Evolutionary conservation across 371 early-diverging fungal species (phyloP).

Genomic region (Sporodiniella umbellata): DNA sequence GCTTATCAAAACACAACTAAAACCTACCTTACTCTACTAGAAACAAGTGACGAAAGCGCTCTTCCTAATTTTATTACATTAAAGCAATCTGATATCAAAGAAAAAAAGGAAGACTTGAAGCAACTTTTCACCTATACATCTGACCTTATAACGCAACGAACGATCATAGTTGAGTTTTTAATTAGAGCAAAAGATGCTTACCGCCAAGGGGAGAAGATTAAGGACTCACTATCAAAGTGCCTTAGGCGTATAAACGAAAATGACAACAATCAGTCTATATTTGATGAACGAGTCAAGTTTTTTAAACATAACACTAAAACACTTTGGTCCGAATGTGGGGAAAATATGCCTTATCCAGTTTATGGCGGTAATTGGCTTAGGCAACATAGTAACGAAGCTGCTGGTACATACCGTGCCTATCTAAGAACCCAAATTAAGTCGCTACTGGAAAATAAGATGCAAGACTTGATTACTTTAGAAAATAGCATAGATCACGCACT

Average conservation of each 20-base stretch:
- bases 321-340: constrained; percentile 33
- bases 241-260: constrained; percentile 35
- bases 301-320: constrained; percentile 27
- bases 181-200: constrained; percentile 39
- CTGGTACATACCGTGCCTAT: constrained; percentile 18
- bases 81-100: constrained; percentile 28
- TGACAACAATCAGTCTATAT: constrained; percentile 3
- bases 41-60: neutral
- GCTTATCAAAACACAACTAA: constrained; percentile 6
- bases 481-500: constrained; percentile 22
- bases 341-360: constrained; percentile 27
- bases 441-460: constrained; percentile 28
- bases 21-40: neutral
- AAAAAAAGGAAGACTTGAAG: constrained; percentile 26
- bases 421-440: constrained; percentile 23
- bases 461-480: constrained; percentile 17
- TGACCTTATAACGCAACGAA: constrained; percentile 36
- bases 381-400: neutral
- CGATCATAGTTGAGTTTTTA: constrained; percentile 35
- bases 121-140: constrained; percentile 25
- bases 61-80: constrained; percentile 18
- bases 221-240: constrained; percentile 30
- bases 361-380: constrained; percentile 25
- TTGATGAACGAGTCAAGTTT: constrained; percentile 20
- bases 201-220: constrained; percentile 41